Conservation (phyloP, 2,329 filamentous ascomycete genomes). For the Davidsoniella australis region DNA sequence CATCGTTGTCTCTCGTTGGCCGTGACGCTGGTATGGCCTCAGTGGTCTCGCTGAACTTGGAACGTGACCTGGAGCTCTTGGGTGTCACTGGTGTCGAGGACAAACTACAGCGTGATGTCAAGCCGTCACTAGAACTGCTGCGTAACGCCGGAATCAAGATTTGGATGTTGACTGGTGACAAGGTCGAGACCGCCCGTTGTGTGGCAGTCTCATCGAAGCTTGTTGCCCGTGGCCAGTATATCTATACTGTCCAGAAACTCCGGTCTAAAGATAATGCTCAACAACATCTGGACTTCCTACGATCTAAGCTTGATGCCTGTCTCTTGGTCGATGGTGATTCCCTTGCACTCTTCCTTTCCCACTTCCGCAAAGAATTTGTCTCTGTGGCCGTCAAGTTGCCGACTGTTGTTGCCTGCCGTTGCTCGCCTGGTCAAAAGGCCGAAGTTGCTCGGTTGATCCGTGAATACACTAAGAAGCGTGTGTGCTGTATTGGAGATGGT, state of each 20-base stretch:
- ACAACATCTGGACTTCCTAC: conserved; percentile 74
- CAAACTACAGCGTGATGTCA: conserved; percentile 88
- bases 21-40: conserved; percentile 69
- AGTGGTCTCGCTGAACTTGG: conserved; percentile 65
- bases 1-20: conserved; percentile 60
- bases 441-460: conserved; percentile 85
- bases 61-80: conserved; percentile 75
- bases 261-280: conserved; percentile 71
- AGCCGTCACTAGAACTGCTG: conserved; percentile 81
- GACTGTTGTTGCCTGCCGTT: conserved; percentile 87
- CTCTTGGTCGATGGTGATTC: conserved; percentile 92
- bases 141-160: conserved; percentile 98
- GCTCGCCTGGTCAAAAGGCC: conserved; percentile 92
- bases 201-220: conserved; percentile 91
- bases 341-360: conserved; percentile 61
- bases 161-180: conserved; percentile 99
- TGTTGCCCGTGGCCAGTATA: conserved; percentile 83
- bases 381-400: conserved; percentile 73
- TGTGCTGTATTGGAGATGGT: conserved; percentile 94
- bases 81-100: conserved; percentile 98
- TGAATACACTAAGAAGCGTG: conserved; percentile 78
- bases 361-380: conserved; percentile 76
- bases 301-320: conserved; percentile 72
- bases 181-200: conserved; percentile 92
- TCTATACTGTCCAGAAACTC: conserved; percentile 79